phyloP scores from a whole-genome alignment of 805 yeast genomes.

The Blastobotrys parvus region DNA sequence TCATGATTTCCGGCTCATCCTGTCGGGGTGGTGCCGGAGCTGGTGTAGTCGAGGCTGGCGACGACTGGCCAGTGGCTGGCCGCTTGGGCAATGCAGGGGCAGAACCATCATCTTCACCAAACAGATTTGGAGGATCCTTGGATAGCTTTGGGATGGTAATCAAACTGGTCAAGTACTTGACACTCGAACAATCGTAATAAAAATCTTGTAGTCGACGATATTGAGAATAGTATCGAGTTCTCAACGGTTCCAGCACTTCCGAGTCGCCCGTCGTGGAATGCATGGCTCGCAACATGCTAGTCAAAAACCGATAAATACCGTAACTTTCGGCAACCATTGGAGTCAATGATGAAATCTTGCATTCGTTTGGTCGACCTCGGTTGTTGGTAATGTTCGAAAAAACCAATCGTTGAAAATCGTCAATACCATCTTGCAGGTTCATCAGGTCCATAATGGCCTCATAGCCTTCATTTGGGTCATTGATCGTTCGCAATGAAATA shows the following conservation, averaged over 20 bases:
- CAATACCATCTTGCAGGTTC: constrained; percentile 77
- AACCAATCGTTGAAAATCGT: constrained; percentile 65
- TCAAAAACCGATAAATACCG: constrained; percentile 83
- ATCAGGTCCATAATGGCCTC: constrained; percentile 80
- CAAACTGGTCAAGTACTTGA: constrained; percentile 71
- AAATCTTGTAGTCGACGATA: constrained; percentile 66
- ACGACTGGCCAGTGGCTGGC: constrained; percentile 19
- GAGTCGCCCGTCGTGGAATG: constrained; percentile 62
- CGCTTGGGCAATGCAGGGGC: constrained; percentile 35
- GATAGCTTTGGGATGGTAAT: constrained; percentile 70
- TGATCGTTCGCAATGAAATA: constrained; percentile 73
- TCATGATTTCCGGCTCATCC: constrained; percentile 29
- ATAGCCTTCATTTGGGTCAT: constrained; percentile 93
- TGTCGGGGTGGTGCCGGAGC: constrained; percentile 28
- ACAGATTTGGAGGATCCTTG: constrained; percentile 51
- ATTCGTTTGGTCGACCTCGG: constrained; percentile 55
- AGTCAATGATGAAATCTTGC: constrained; percentile 77
- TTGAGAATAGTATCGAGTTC: constrained; percentile 63
- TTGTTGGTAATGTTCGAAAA: constrained; percentile 61
- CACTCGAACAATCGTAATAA: constrained; percentile 81
- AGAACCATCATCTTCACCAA: constrained; percentile 30
- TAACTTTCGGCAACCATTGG: constrained; percentile 87
- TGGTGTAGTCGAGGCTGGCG: constrained; percentile 18
- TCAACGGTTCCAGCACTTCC: constrained; percentile 68
- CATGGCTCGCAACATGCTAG: constrained; percentile 87